A percentile compares a stretch with the other conserved stretches of the same genome.
Conservation (phyloP, 805 yeast genomes). For the Teunomyces panamensis region DNA sequence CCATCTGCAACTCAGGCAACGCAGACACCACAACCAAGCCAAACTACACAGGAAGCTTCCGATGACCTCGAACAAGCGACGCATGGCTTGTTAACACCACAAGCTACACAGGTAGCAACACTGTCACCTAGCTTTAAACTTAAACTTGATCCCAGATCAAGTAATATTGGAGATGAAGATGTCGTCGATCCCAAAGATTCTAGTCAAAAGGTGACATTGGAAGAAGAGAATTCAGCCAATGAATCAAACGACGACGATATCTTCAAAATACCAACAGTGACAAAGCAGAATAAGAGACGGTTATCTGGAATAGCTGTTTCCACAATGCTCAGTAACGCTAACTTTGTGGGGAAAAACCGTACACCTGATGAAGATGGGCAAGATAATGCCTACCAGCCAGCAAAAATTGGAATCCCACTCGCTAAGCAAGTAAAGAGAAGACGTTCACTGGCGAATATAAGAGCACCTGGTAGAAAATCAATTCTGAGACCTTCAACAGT, state of each 20-base stretch:
- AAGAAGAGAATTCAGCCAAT: constrained; percentile 1
- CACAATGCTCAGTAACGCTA: constrained; percentile 24
- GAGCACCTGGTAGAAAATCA: constrained; percentile 7
- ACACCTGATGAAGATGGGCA: constrained; percentile 11
- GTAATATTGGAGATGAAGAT: constrained; percentile 11
- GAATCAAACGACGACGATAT: constrained; percentile 24
- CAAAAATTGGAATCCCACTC: constrained; percentile 38
- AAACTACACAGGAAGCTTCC: constrained; percentile 1
- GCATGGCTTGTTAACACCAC: constrained; percentile 7
- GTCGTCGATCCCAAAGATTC: constrained; percentile 28
- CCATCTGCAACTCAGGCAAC: constrained; percentile 14
- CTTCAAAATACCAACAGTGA: constrained; percentile 24
- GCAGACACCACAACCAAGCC: neutral
- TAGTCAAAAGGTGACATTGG: neutral
- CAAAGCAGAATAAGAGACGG: constrained; percentile 26
- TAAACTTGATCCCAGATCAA: constrained; percentile 4
- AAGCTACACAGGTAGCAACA: constrained; percentile 6
- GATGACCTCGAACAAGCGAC: neutral
- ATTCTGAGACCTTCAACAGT: neutral
- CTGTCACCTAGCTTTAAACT: constrained; percentile 5
- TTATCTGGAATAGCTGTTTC: constrained; percentile 33
- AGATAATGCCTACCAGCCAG: constrained; percentile 19
- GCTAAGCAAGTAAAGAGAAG: constrained; percentile 31
- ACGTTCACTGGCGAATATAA: constrained; percentile 17
- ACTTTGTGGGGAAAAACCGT: constrained; percentile 26